Percentiles rank a stretch among this genome's conserved stretches.
Evolutionary conservation across 208 protist genomes (phyloP).

Genomic region (Kentomonas sorsogonicus): DNA sequence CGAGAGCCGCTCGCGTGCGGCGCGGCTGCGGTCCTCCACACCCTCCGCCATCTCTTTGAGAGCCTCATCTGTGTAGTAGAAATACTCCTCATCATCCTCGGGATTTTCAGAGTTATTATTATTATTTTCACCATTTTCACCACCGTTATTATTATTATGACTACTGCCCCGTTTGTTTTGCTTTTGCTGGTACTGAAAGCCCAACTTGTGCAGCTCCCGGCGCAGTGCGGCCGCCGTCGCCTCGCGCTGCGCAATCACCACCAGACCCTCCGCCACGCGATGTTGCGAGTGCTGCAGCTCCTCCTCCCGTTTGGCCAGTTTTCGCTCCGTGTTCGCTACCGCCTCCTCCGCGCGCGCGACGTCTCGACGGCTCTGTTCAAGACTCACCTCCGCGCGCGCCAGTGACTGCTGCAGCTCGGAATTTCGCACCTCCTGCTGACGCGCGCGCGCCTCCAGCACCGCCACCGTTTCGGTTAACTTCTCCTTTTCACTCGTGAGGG

Average conservation of each 20-base stretch:
- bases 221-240: constrained; percentile 61
- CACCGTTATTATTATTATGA: no score
- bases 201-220: constrained; percentile 52
- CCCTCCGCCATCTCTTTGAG: constrained; percentile 61
- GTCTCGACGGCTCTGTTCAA: constrained; percentile 69
- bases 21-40: constrained; percentile 61
- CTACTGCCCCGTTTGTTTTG: no score
- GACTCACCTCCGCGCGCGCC: constrained; percentile 58
- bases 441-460: constrained; percentile 34
- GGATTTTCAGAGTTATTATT: neutral
- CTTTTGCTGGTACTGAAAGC: no score
- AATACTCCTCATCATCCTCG: constrained; percentile 6
- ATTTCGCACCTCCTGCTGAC: constrained; percentile 63
- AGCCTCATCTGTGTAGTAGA: constrained; percentile 46
- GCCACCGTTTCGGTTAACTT: constrained; percentile 41
- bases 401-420: constrained; percentile 56
- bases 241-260: constrained; percentile 74
- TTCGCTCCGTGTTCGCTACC: constrained; percentile 40
- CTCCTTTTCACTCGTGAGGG: constrained; percentile 40
- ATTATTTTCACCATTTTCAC: constrained; percentile 3
- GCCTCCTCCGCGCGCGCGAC: constrained; percentile 40
- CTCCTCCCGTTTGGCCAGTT: constrained; percentile 54
- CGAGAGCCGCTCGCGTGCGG: constrained; percentile 67
- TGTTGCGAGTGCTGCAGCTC: constrained; percentile 59
- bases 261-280: constrained; percentile 64